Conservation (phyloP, 2,329 filamentous ascomycete species). For the Zymoseptoria passerinii region DNA sequence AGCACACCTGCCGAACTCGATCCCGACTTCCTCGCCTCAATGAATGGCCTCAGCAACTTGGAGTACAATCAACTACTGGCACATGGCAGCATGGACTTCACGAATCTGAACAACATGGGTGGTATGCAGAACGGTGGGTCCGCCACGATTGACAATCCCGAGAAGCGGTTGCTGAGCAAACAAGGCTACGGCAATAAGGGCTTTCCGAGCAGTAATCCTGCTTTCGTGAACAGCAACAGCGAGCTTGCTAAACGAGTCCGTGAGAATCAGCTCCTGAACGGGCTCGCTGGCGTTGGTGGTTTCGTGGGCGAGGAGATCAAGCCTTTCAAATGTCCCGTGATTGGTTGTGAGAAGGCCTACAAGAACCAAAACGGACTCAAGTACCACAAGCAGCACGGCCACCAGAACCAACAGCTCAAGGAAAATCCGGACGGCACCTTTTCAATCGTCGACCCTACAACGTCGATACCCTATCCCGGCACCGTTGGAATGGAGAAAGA, state of each 20-base stretch:
- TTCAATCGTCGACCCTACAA: constrained; percentile 95
- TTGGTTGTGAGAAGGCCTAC: constrained; percentile 98
- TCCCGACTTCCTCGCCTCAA: constrained; percentile 27
- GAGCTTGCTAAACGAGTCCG: constrained; percentile 61
- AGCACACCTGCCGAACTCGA: constrained; percentile 68
- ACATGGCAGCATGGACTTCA: constrained; percentile 32
- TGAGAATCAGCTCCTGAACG: constrained; percentile 55
- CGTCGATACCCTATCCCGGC: constrained; percentile 85
- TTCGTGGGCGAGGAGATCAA: constrained; percentile 80
- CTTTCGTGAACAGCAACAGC: constrained; percentile 59
- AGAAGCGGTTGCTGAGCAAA: constrained; percentile 79
- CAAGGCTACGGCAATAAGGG: constrained; percentile 56
- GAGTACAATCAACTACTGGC: constrained; percentile 31
- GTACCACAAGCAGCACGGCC: constrained; percentile 80
- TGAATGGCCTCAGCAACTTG: constrained; percentile 31
- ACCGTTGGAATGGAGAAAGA: constrained; percentile 99
- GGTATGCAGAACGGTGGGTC: constrained; percentile 47
- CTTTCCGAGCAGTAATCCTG: constrained; percentile 39
- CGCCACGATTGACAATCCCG: constrained; percentile 75
- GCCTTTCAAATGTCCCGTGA: constrained; percentile 94
- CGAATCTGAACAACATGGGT: constrained; percentile 45
- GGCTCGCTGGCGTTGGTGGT: constrained; percentile 38
- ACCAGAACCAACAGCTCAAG: constrained; percentile 92
- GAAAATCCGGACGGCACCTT: constrained; percentile 96
- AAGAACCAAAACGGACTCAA: constrained; percentile 99